A percentile compares a stretch with the other conserved stretches of the same genome.
Evolutionary conservation across 179 eudicot genomes (phyloP).

Genomic region (Actinidia arguta): DNA sequence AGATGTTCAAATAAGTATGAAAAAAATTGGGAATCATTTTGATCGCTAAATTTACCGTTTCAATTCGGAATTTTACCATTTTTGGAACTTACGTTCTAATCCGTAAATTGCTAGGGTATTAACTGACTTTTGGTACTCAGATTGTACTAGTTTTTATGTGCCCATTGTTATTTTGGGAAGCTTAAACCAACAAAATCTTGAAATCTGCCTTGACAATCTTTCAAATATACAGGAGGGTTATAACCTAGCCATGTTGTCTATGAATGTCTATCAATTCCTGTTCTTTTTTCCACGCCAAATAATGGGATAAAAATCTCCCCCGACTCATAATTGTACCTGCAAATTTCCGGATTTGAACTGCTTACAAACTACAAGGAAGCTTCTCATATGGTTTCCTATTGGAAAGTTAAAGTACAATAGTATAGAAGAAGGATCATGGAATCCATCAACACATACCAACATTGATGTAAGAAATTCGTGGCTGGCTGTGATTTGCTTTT

Average conservation of each 20-base stretch:
- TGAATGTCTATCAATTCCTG: not conserved
- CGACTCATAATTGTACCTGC: too few species aligned
- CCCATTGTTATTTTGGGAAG: not conserved
- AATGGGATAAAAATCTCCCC: too few species aligned
- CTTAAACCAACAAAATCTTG: not conserved
- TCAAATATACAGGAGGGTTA: not conserved
- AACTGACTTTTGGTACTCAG: too few species aligned
- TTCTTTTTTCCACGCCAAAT: not conserved
- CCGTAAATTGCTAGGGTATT: too few species aligned
- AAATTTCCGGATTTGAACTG: not conserved
- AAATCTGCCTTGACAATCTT: not conserved
- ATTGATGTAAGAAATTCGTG: too few species aligned
- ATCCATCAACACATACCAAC: not conserved
- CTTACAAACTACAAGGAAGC: not conserved
- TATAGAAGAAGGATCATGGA: not conserved
- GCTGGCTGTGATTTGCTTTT: too few species aligned
- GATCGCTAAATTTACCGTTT: too few species aligned
- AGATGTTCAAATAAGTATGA: too few species aligned
- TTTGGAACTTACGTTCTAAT: too few species aligned
- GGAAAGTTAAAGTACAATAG: not conserved
- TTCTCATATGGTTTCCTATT: constrained; percentile 1
- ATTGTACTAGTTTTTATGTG: too few species aligned
- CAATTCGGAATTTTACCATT: too few species aligned
- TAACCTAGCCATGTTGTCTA: not conserved
- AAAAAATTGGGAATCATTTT: too few species aligned